Base-by-base conservation (phyloP, 2,329 filamentous ascomycete genomes). In the Verticillium longisporum region DNA sequence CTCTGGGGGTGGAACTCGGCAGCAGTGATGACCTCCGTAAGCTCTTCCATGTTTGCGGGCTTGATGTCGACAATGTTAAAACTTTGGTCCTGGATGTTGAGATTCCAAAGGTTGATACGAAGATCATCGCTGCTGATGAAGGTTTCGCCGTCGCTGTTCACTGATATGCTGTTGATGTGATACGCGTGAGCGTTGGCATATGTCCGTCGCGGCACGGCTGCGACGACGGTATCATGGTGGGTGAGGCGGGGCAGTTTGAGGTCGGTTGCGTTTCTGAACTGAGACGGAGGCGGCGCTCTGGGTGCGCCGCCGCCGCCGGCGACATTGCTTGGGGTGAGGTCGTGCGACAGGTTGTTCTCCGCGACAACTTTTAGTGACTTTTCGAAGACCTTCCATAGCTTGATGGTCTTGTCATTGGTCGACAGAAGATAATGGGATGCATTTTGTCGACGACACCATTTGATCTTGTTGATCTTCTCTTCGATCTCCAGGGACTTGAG, bases 401-500 rank as follows among this genome's bases (percentile, higher is more conserved):
- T 99, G 84, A 99, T 99, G 53, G 95, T 99, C 83, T 99, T 99
- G 82, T 99, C 95, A 75, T 99, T 99, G 69, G 95, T 99, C 54
- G 95, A 98, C 61, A 99, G 86, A 59, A 99, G 87, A 77, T 97
- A 99, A 80, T 99, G 95, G 61, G 95, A 98, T 64, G 94, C 91
- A 82, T 99, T 99, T 78, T 98, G 94, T 78, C 95, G 89, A 73
- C 90, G 88, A 77, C 95, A 99, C 95, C 95, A 99, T 78, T 98
- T 99, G 80, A 99, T 99, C 83, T 99, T 99, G 85, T 99, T 99
- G 84, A 99, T 99, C 82, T 99, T 99, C 79, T 99, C 95, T 83
- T 99, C 95, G 73, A 99, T 99, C 78, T 99, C 95, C 69, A 99
- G 85, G 37, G 95, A 99, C 79, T 99, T 99, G 67, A 99, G 86